Base-by-base conservation (phyloP, 2,329 filamentous ascomycete species). In the Exophiala xenobiotica region DNA sequence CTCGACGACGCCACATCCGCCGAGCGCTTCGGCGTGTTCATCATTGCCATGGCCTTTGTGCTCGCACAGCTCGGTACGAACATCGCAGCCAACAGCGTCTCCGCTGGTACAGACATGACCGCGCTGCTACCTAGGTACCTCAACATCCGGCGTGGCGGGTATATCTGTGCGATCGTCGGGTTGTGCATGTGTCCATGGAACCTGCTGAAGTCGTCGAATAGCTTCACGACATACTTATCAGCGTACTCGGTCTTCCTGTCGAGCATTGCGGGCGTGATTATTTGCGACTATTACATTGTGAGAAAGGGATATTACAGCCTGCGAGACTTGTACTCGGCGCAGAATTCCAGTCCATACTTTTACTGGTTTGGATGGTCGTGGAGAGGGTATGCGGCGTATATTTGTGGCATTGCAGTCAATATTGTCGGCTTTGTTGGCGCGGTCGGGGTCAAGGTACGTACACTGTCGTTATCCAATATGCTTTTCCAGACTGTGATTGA, bases 191-290 rank as follows among this genome's bases (percentile, higher is more conserved):
- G 74, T 52, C 78, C 78, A 0, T 82, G 78, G 79, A 67, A 79
- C 47, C 67, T 81, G 0, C 64, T 80, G 3, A 70, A 70, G 4
- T 69, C 66, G 0, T 73, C 77, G 1, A 64, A 68, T n/a, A 73
- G 71, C 1, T 78, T 79, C 64, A 71, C 88, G 0, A 95, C 88
- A 3, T 96, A 96, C 66, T 82, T 96, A 1, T 93, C 88, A 1
- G 87, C 91, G 1, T 96, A 96, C 74, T 90, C 87, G 2, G 90
- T 96, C 50, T 96, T 96, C 72, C 79, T 96, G n/a, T 91, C 87
- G 53, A 90, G 87, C 37, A 95, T 96, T 57, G 90, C 89, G 0
- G 91, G 91, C n/a, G 89, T 95, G 58, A 93, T 96, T 73, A 76
- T 90, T 54, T 81, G 78, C 61, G 91, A 96, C 69, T 96, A 96